Conservation (phyloP, 306 rosid genomes). For the Glycine latifolia region DNA sequence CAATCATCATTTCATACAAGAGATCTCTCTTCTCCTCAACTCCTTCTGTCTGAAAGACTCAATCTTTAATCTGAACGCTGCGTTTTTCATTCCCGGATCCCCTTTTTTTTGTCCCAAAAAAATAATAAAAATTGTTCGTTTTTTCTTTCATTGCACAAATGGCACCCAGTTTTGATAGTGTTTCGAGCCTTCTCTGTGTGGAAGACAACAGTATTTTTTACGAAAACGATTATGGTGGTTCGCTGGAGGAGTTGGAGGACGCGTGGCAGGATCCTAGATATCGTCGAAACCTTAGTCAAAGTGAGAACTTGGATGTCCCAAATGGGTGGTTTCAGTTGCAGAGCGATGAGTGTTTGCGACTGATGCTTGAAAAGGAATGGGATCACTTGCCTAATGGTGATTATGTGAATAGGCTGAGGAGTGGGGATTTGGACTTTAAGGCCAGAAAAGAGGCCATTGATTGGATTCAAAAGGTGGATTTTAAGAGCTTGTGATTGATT, state of each 20-base stretch:
- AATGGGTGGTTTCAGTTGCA: slow-evolving; percentile 56
- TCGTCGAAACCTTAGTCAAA: slow-evolving; percentile 48
- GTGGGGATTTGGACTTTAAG: slow-evolving; percentile 72
- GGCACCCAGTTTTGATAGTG: slow-evolving; percentile 86
- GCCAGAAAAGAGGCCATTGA: slow-evolving; percentile 75
- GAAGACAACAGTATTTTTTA: slow-evolving; percentile 68
- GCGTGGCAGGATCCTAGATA: slow-evolving; percentile 48
- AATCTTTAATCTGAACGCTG: slow-evolving; percentile 35
- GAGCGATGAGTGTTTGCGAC: slow-evolving; percentile 70
- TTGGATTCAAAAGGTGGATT: slow-evolving; percentile 85
- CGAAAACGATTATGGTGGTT: slow-evolving; percentile 57
- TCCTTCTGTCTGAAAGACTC: slow-evolving; percentile 36
- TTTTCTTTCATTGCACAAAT: slow-evolving; percentile 48
- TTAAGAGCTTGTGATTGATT: slow-evolving; percentile 13
- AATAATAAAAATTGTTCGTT: background rate
- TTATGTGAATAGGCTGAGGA: slow-evolving; percentile 62
- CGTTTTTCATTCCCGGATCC: background rate
- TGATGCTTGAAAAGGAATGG: slow-evolving; percentile 66
- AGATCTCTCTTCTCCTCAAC: slow-evolving; percentile 28
- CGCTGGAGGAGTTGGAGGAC: slow-evolving; percentile 46
- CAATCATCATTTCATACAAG: slow-evolving; percentile 5
- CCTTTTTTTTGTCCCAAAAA: background rate
- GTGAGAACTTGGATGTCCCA: slow-evolving; percentile 40
- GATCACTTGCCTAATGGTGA: slow-evolving; percentile 66
- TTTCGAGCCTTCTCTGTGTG: slow-evolving; percentile 76